Evolutionary conservation across 352 stramenopile genomes (phyloP).

Genomic region (Globisporangium recalcitrans): DNA sequence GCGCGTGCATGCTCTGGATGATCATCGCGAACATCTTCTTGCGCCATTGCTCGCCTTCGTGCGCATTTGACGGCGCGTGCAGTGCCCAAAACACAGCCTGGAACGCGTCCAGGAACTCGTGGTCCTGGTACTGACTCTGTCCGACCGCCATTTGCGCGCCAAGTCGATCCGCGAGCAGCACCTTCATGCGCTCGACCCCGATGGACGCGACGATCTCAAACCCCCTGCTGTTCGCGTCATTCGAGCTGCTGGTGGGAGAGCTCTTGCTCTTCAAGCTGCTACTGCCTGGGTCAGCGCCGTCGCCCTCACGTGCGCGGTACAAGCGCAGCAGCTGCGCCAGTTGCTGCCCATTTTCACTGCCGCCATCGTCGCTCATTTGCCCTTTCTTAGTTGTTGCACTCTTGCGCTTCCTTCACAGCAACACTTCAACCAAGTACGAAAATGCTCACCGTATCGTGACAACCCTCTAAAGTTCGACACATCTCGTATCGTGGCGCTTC

Average conservation of each 20-base stretch:
- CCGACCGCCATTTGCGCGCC: conserved; percentile 17
- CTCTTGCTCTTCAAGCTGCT: neutral
- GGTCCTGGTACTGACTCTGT: conserved; percentile 30
- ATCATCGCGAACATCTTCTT: conserved; percentile 19
- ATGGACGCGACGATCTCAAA: conserved; percentile 18
- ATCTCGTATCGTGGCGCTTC: conserved; percentile 2
- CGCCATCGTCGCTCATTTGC: neutral
- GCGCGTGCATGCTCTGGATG: conserved; percentile 27
- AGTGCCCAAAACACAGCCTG: conserved; percentile 38
- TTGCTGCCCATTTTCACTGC: neutral
- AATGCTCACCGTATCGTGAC: neutral
- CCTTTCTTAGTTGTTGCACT: conserved; percentile 8
- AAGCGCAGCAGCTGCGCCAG: conserved; percentile 25
- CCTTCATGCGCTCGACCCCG: conserved; percentile 25
- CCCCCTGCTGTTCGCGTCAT: neutral
- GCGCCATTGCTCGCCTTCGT: conserved; percentile 23
- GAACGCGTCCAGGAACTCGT: conserved; percentile 26
- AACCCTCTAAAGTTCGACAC: conserved; percentile 19
- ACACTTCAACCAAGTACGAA: conserved; percentile 1
- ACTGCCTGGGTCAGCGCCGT: neutral
- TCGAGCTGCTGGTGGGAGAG: neutral
- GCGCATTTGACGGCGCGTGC: conserved; percentile 7
- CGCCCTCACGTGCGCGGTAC: conserved; percentile 16
- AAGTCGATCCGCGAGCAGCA: conserved; percentile 18
- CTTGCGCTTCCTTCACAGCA: conserved; percentile 3